Conservation (phyloP, 495 filamentous ascomycete species). For the Rhizodiscina lignyota region DNA sequence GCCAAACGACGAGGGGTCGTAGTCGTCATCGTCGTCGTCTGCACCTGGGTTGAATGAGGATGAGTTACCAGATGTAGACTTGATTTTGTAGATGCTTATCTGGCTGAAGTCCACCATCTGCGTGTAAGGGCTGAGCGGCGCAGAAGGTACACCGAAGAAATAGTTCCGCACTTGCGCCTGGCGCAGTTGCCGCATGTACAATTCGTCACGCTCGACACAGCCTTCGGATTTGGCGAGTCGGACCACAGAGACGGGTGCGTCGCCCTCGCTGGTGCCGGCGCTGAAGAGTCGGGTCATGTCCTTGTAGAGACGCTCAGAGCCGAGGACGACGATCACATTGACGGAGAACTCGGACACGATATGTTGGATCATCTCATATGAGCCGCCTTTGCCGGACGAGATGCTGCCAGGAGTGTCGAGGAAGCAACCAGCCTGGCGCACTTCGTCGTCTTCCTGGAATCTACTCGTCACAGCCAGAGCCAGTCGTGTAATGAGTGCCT, state of each 20-base stretch:
- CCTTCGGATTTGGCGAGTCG: conserved; percentile 78
- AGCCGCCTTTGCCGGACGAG: conserved; percentile 38
- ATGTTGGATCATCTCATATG: conserved; percentile 61
- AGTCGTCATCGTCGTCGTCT: conserved; percentile 15
- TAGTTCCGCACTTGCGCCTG: conserved; percentile 74
- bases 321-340: conserved; percentile 66
- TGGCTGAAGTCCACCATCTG: conserved; percentile 60
- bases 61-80: conserved; percentile 17
- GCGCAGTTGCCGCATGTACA: conserved; percentile 51
- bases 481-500: conserved; percentile 55
- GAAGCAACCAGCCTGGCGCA: conserved; percentile 57
- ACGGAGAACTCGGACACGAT: conserved; percentile 78
- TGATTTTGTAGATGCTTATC: conserved; percentile 50
- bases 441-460: conserved; percentile 58
- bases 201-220: conserved; percentile 62
- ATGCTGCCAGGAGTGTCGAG: conserved; percentile 71
- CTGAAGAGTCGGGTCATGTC: conserved; percentile 61
- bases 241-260: conserved; percentile 53
- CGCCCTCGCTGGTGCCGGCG: conserved; percentile 38
- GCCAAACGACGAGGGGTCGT: conserved; percentile 16
- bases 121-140: conserved; percentile 70
- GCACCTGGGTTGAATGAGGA: background rate
- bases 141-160: conserved; percentile 71
- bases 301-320: conserved; percentile 65
- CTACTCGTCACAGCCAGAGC: conserved; percentile 65